A percentile compares a stretch with the other conserved stretches of the same genome.
These are phyloP conservation scores for Piloderma croceum DNA, from an alignment of 768 basidiomycete species.

Conservation along the genomic window DNA sequence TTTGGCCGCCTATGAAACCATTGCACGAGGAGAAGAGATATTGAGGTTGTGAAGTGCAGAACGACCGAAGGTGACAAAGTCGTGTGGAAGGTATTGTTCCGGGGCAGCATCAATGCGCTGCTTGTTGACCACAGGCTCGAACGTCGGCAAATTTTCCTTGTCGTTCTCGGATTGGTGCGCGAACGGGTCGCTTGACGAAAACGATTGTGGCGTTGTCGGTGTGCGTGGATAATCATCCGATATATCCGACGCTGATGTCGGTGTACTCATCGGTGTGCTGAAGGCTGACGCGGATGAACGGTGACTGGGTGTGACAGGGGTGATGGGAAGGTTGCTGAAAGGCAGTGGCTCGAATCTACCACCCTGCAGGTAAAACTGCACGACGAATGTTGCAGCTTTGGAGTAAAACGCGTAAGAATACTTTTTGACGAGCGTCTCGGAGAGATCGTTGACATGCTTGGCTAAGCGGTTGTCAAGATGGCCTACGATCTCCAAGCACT, in stretches of 20 bases:
- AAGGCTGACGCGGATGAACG: slow-evolving; percentile 42
- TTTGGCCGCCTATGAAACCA: slow-evolving; percentile 49
- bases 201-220: slow-evolving; percentile 67
- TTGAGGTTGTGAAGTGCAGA: slow-evolving; percentile 76
- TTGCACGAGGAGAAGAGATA: slow-evolving; percentile 56
- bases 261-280: slow-evolving; percentile 71
- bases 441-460: slow-evolving; percentile 86
- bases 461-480: slow-evolving; percentile 82
- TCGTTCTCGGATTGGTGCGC: slow-evolving; percentile 62
- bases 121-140: slow-evolving; percentile 72
- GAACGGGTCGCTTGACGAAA: slow-evolving; percentile 38
- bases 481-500: slow-evolving; percentile 78
- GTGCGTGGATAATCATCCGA: slow-evolving; percentile 85
- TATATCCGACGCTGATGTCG: slow-evolving; percentile 66
- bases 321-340: slow-evolving; percentile 53
- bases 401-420: slow-evolving; percentile 97
- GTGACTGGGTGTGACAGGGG: slow-evolving; percentile 37
- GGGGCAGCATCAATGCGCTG: slow-evolving; percentile 60
- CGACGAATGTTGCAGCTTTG: slow-evolving; percentile 88
- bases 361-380: slow-evolving; percentile 91
- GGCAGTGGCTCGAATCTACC: slow-evolving; percentile 59
- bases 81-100: slow-evolving; percentile 76
- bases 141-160: slow-evolving; percentile 75
- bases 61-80: slow-evolving; percentile 74
- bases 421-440: slow-evolving; percentile 95